Percentiles rank a stretch among this genome's conserved stretches.
These are phyloP conservation scores for Acacia concinna DNA, from an alignment of 331 rosid species.

Conservation along the genomic window DNA sequence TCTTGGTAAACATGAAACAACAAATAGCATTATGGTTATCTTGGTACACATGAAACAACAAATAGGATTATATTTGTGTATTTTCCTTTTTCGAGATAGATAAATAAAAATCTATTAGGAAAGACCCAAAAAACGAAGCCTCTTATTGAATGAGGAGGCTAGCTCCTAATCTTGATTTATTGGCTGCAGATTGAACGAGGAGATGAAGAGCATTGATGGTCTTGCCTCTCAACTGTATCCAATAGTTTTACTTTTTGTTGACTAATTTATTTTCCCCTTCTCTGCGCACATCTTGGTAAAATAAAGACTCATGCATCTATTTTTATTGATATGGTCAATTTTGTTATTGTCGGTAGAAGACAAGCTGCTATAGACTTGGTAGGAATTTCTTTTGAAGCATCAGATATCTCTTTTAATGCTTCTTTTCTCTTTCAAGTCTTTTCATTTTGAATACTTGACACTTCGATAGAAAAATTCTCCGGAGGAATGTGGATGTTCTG, in stretches of 20 bases:
- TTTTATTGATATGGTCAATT: neutral
- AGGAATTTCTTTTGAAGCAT: neutral
- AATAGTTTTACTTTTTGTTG: slow-evolving; percentile 4
- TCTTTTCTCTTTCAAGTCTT: neutral
- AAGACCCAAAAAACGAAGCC: neutral
- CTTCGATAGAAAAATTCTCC: slow-evolving; percentile 56
- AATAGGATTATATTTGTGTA: neutral
- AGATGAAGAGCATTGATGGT: slow-evolving; percentile 69
- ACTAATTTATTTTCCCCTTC: neutral
- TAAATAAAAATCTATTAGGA: neutral
- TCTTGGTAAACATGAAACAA: neutral
- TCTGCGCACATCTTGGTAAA: slow-evolving; percentile 4
- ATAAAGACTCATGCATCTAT: neutral
- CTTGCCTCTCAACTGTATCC: slow-evolving; percentile 87
- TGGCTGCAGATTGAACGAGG: slow-evolving; percentile 77
- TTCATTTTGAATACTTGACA: slow-evolving; percentile 54
- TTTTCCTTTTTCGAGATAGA: neutral
- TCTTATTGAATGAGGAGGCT: neutral
- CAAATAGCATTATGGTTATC: neutral
- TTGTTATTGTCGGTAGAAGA: neutral
- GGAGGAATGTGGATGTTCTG: slow-evolving; percentile 74
- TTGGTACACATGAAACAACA: neutral
- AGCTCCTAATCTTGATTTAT: slow-evolving; percentile 11
- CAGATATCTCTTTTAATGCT: neutral
- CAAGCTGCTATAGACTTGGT: neutral